Evolutionary conservation across 192 early-diverging fungal species (phyloP).

Genomic region (Coemansia sp.): DNA sequence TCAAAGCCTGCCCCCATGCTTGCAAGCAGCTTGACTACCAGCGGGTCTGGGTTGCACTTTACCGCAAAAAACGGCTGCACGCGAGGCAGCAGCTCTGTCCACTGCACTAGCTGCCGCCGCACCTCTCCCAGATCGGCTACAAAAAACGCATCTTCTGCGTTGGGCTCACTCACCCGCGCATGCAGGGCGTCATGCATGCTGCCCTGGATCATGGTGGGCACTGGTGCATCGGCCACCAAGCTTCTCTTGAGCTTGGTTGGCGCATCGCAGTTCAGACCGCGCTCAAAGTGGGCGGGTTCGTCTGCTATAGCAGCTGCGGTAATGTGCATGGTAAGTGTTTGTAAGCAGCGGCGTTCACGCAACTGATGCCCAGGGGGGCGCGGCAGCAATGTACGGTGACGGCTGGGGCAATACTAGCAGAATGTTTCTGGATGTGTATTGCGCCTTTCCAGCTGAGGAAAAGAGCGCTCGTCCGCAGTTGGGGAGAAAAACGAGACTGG

Average conservation of each 20-base stretch:
- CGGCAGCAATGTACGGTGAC: conserved; percentile 33
- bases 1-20: conserved; percentile 90
- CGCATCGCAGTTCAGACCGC: conserved; percentile 15
- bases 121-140: conserved; percentile 94
- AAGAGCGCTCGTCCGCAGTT: conserved; percentile 21
- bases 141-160: conserved; percentile 89
- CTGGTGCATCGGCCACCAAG: background rate
- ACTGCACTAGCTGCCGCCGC: conserved; percentile 80
- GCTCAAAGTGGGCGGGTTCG: conserved; percentile 2
- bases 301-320: conserved; percentile 3
- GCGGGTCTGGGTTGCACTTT: conserved; percentile 94
- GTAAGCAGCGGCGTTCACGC: conserved; percentile 16
- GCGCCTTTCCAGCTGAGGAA: conserved; percentile 24
- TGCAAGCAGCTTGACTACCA: conserved; percentile 78
- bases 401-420: conserved; percentile 14
- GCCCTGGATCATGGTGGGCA: background rate
- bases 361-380: conserved; percentile 37
- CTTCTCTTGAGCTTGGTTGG: conserved; percentile 23
- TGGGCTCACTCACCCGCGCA: conserved; percentile 46
- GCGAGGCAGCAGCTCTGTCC: conserved; percentile 78
- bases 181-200: conserved; percentile 33
- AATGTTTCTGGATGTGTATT: conserved; percentile 18
- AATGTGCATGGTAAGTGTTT: conserved; percentile 16
- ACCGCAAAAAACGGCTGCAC: conserved; percentile 97
- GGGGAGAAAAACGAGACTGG: background rate